Conservation (phyloP, 2,329 filamentous ascomycete genomes). For the Fusarium fujikuroi region DNA sequence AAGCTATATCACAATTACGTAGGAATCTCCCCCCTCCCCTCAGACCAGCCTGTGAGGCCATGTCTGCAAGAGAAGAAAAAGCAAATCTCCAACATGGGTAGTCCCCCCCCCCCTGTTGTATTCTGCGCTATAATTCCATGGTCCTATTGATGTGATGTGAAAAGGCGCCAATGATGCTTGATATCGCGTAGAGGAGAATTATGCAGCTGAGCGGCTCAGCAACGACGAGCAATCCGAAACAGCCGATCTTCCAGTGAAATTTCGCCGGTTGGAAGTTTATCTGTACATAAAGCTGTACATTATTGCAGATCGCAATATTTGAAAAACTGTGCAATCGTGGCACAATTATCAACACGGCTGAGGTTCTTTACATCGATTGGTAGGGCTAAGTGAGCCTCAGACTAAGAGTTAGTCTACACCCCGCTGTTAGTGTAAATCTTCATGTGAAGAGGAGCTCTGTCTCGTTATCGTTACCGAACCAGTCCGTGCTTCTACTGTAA, state of each 20-base stretch:
- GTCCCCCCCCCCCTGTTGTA: neutral
- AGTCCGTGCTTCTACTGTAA: neutral
- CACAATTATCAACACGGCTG: neutral
- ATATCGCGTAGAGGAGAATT: neutral
- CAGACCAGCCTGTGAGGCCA: neutral
- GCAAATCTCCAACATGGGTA: neutral
- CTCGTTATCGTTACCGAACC: neutral
- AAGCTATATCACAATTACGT: neutral
- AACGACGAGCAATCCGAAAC: neutral
- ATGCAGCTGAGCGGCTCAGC: neutral
- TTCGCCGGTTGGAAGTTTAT: neutral
- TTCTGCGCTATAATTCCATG: neutral
- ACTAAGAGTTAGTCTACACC: neutral
- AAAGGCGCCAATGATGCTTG: neutral
- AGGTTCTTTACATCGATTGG: neutral
- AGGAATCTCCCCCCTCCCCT: neutral
- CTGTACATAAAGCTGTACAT: neutral
- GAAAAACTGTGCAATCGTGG: neutral
- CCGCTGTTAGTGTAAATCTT: neutral
- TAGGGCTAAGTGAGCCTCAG: neutral
- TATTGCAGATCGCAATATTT: neutral
- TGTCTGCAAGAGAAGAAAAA: neutral
- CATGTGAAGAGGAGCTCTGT: neutral
- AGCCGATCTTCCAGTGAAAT: neutral
- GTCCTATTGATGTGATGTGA: neutral